These are phyloP conservation scores for Bassia scoparia DNA, from an alignment of 148 eudicot genomes.

Conservation along the genomic window DNA sequence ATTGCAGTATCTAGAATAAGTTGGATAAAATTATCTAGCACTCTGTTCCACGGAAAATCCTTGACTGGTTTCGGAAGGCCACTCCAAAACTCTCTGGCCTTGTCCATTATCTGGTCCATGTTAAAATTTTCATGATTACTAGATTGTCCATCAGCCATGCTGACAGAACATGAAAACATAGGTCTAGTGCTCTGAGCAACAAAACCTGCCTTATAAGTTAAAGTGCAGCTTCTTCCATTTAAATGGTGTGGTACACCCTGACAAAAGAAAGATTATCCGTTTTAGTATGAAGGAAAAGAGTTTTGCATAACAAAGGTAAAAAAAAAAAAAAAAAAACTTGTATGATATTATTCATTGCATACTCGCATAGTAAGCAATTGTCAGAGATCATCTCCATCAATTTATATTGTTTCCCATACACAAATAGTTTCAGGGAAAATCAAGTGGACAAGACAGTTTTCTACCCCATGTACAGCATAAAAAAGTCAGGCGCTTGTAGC, in stretches of 20 bases:
- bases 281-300: not conserved
- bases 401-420: not conserved
- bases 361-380: not conserved
- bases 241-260: slow-evolving; percentile 31
- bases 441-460: too few species aligned
- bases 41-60: slow-evolving; percentile 69
- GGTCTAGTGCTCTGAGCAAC: slow-evolving; percentile 23
- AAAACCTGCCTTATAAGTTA: slow-evolving; percentile 29
- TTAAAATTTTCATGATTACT: slow-evolving; percentile 38
- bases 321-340: not conserved
- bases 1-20: slow-evolving; percentile 48
- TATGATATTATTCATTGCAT: too few species aligned
- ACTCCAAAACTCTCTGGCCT: slow-evolving; percentile 56
- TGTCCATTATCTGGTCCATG: slow-evolving; percentile 37
- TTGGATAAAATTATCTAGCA: slow-evolving; percentile 52
- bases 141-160: slow-evolving; percentile 61
- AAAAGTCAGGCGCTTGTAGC: not conserved
- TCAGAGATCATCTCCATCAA: not conserved
- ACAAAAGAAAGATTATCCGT: slow-evolving; percentile 2
- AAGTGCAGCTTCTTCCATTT: slow-evolving; percentile 27
- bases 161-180: slow-evolving; percentile 37
- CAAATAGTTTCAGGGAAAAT: not conserved
- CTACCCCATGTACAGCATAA: too few species aligned
- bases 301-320: not conserved
- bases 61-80: slow-evolving; percentile 64